These are phyloP conservation scores for Quercus phellos DNA, from an alignment of 331 rosid species.

Conservation along the genomic window DNA sequence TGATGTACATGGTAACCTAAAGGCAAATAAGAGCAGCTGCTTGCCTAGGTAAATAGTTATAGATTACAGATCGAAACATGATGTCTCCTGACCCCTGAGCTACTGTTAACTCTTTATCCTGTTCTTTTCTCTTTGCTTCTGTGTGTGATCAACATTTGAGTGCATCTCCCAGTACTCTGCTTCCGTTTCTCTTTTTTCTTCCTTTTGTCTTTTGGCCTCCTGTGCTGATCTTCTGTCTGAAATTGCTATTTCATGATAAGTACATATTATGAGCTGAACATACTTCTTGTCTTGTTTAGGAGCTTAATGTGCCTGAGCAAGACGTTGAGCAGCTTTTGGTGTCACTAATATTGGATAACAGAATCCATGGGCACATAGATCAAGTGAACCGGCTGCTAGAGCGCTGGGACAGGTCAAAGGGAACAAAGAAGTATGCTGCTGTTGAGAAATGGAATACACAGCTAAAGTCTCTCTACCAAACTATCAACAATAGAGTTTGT, in stretches of 20 bases:
- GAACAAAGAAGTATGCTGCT: constrained; percentile 91
- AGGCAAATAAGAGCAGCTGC: too few species aligned
- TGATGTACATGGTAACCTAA: too few species aligned
- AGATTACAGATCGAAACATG: too few species aligned
- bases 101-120: too few species aligned
- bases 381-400: constrained; percentile 93
- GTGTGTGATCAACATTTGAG: background rate
- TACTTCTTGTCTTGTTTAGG: constrained; percentile 36
- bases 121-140: background rate
- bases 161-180: background rate
- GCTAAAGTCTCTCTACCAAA: constrained; percentile 71
- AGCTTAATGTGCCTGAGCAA: constrained; percentile 91
- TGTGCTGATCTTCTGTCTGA: background rate
- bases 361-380: constrained; percentile 92
- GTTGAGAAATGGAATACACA: constrained; percentile 95
- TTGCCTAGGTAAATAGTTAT: too few species aligned
- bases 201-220: background rate
- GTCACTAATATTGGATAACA: constrained; percentile 51
- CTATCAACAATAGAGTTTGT: constrained; percentile 77
- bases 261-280: background rate
- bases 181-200: background rate
- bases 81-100: too few species aligned
- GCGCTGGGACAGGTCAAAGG: constrained; percentile 89
- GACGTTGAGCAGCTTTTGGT: constrained; percentile 94
- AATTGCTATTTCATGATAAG: background rate